Evolutionary conservation across 805 yeast genomes (phyloP).

Genomic region (Komagataella mondaviorum): DNA sequence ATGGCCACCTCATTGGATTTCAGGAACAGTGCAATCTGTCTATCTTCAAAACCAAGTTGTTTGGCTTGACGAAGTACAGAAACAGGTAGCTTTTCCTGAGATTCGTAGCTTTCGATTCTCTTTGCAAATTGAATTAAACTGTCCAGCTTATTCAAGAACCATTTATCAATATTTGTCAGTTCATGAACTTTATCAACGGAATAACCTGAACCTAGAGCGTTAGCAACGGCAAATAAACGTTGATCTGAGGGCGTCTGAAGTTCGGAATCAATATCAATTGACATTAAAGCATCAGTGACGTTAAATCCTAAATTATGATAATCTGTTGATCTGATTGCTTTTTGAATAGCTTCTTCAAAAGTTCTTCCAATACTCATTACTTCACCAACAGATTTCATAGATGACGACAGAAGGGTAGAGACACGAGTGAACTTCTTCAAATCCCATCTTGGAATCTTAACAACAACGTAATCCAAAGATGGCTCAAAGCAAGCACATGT

Average conservation of each 20-base stretch:
- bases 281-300: slow-evolving; percentile 72
- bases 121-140: slow-evolving; percentile 63
- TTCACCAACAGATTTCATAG: slow-evolving; percentile 98
- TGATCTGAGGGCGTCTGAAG: slow-evolving; percentile 96
- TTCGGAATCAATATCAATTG: slow-evolving; percentile 85
- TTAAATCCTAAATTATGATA: slow-evolving; percentile 92
- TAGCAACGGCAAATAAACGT: slow-evolving; percentile 92
- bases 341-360: slow-evolving; percentile 95
- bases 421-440: slow-evolving; percentile 91
- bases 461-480: slow-evolving; percentile 90
- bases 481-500: slow-evolving; percentile 98
- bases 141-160: slow-evolving; percentile 86
- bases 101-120: slow-evolving; percentile 41
- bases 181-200: slow-evolving; percentile 87
- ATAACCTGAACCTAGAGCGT: slow-evolving; percentile 82
- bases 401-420: slow-evolving; percentile 72
- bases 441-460: slow-evolving; percentile 98
- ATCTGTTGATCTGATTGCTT: slow-evolving; percentile 93
- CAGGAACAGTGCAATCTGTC: slow-evolving; percentile 85
- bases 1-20: slow-evolving; percentile 88
- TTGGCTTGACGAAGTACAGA: slow-evolving; percentile 69
- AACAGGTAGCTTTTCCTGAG: slow-evolving; percentile 49
- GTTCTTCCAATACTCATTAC: slow-evolving; percentile 97
- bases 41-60: slow-evolving; percentile 93
- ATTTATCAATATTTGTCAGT: slow-evolving; percentile 83